Conservation (phyloP, 2,329 filamentous ascomycete species). For the Sphaerulina vaccinii region DNA sequence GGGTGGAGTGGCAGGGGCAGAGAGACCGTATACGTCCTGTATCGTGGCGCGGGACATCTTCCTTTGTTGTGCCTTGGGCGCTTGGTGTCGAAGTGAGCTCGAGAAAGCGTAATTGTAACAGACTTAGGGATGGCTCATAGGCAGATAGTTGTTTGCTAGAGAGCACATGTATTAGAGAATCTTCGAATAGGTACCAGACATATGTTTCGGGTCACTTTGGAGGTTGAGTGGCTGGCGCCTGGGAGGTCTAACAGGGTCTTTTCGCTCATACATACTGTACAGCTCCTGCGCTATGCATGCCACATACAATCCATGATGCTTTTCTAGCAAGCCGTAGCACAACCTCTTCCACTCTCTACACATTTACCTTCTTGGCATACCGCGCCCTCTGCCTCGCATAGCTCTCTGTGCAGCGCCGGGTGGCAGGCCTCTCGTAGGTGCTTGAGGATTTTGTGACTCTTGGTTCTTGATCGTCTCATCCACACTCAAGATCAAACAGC, state of each 20-base stretch:
- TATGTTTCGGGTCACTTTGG: neutral
- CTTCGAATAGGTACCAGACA: neutral
- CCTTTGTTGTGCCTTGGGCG: too few relatives aligned
- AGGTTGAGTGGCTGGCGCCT: neutral
- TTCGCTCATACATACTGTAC: slow-evolving; percentile 8
- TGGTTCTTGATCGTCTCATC: slow-evolving; percentile 98
- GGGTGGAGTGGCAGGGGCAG: too few relatives aligned
- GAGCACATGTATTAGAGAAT: too few relatives aligned
- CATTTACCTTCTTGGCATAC: slow-evolving; percentile 63
- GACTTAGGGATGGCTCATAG: too few relatives aligned
- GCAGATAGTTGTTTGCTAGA: too few relatives aligned
- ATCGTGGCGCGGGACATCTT: too few relatives aligned
- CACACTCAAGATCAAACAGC: slow-evolving; percentile 90
- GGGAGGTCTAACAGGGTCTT: neutral
- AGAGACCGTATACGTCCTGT: too few relatives aligned
- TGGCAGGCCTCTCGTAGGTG: slow-evolving; percentile 65
- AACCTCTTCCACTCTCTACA: neutral
- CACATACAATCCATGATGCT: slow-evolving; percentile 5
- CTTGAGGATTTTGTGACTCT: slow-evolving; percentile 82
- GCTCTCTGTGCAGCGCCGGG: slow-evolving; percentile 79
- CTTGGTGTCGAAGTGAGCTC: too few relatives aligned
- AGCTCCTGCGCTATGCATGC: slow-evolving; percentile 12
- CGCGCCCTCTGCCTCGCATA: slow-evolving; percentile 77
- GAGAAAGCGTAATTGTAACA: too few relatives aligned
- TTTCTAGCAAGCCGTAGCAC: neutral